phyloP scores from a whole-genome alignment of 352 stramenopile genomes.

The Phytophthora pseudosyringae region DNA sequence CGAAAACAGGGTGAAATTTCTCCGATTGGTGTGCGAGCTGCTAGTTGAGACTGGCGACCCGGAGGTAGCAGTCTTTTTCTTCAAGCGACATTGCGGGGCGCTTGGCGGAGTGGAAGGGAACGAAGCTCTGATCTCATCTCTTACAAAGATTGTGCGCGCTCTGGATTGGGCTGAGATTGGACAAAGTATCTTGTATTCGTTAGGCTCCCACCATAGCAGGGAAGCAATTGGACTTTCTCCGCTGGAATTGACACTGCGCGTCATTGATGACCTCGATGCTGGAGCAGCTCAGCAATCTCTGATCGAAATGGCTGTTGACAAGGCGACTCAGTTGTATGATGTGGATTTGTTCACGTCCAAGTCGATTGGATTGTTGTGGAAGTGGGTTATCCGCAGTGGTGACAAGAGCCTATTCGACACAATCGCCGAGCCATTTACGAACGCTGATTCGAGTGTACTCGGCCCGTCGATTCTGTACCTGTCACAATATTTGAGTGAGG shows the following conservation, averaged over 20 bases:
- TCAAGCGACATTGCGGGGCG: conserved; percentile 7
- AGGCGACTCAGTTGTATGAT: background rate
- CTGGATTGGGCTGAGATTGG: conserved; percentile 24
- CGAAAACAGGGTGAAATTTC: background rate
- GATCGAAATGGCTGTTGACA: background rate
- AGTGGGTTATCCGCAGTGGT: background rate
- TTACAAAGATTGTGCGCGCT: conserved; percentile 11
- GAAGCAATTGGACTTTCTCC: background rate
- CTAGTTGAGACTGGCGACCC: background rate
- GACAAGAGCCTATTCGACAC: background rate
- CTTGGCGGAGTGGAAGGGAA: conserved; percentile 8
- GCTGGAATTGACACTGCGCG: conserved; percentile 11
- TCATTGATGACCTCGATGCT: conserved; percentile 14
- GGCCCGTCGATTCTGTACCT: conserved; percentile 6
- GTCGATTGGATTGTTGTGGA: conserved; percentile 1
- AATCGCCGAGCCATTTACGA: background rate
- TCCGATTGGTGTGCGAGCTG: conserved; percentile 1
- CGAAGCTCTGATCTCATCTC: background rate
- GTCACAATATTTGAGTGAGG: background rate
- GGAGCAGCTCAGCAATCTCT: conserved; percentile 1
- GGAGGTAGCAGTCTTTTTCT: conserved; percentile 13
- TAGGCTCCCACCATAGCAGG: background rate
- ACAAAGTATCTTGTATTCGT: background rate
- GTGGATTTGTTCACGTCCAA: background rate
- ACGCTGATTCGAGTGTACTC: background rate